Evolutionary conservation across 2,329 filamentous ascomycete species (phyloP), one percentile per base, ranked within the genome.

Genomic region (Salinomyces thailandicus): DNA sequence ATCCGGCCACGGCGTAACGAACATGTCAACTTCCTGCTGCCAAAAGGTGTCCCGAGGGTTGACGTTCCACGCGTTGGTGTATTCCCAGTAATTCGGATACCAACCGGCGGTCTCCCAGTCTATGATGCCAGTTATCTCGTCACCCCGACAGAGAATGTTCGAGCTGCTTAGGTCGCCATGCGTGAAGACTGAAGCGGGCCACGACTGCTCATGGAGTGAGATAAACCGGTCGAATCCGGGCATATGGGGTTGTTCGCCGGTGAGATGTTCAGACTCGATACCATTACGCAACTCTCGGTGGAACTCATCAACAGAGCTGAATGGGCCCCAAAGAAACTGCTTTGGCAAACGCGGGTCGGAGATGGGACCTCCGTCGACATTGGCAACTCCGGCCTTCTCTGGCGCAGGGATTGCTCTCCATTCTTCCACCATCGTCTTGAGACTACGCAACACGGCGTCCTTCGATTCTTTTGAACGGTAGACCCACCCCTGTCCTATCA

Each of bases 1-100:
- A 4, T 52, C 54, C 8, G 57, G 57, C 31, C 46, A 55, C 1
- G 53, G 50, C 31, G 62, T 51, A 20, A 69, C 48, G 29, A 64
- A 64, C 19, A 58, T 56, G 24, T 45, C 41, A 28, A 64, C 35
- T 16, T 45, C 19, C 3, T 51, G 36, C 39, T 50, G 44, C 62
- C 59, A 64, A 33, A 62, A 62, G 18, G 43, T 44, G 29, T 63
- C 64, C 9, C 53, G 45, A 3, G 54, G 58, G 39, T 65, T 68
- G 17, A 62, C 63, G 48, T 64, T 53, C 39, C 51, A 57, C 2
- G 59, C 57, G 4, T 50, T 53, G 5, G 60, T 63, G 38, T 63
- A 64, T 42, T 67, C 63, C 64, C 63, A 69, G 47, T 67, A 69
- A 11, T 55, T 50, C 1, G 64, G 66, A 45, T 63, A 68, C 64